Evolutionary conservation across 768 basidiomycete genomes (phyloP), one percentile per base, ranked within the genome.

Genomic region (Mycena crocata): DNA sequence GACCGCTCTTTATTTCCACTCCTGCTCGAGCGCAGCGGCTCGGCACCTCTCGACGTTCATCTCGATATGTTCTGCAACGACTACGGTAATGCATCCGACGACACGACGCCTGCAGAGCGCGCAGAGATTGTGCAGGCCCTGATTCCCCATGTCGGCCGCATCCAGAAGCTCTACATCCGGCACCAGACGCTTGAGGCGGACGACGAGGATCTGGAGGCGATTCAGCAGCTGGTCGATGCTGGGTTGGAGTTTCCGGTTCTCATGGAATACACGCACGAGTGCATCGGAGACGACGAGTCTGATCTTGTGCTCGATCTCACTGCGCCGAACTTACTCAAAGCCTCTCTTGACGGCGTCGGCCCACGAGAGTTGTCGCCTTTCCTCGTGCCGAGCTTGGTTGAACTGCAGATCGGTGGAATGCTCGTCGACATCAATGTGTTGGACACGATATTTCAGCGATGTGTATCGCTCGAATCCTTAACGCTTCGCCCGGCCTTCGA

Each of bases 91-190:
- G 13, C 37, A 21, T 23, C 48, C 48, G 58, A 1, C 37, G 58
- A 51, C 37, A 40, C 58, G n/a, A 60, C 58, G 57, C 37, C 58
- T 23, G 19, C n/a, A 14, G 14, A 60, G 58, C 58, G 58, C 31
- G 49, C 58, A 30, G 58, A 30, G 58, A 49, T 60, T 39, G 48
- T 60, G 14, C 46, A 60, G 48, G 49, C 49, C 15, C n/a, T 60
- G 37, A 46, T 60, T 51, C 48, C 58, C 28, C 48, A 60, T 14
- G 49, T 50, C 2, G 28, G 28, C 48, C 58, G 58, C 48, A 60
- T 60, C 48, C 48, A 50, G 48, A 60, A 60, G 58, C 58, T 60
- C 37, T 60, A 32, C 37, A 60, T 60, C 39, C 58, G 58, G 48
- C 49, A 60, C 48, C 58, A 31, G 58, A 50, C 24, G 35, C 48